A percentile compares a stretch with the other conserved stretches of the same genome.
phyloP scores from a whole-genome alignment of 2,329 filamentous ascomycete species.

The Sclerotinia nivalis region DNA sequence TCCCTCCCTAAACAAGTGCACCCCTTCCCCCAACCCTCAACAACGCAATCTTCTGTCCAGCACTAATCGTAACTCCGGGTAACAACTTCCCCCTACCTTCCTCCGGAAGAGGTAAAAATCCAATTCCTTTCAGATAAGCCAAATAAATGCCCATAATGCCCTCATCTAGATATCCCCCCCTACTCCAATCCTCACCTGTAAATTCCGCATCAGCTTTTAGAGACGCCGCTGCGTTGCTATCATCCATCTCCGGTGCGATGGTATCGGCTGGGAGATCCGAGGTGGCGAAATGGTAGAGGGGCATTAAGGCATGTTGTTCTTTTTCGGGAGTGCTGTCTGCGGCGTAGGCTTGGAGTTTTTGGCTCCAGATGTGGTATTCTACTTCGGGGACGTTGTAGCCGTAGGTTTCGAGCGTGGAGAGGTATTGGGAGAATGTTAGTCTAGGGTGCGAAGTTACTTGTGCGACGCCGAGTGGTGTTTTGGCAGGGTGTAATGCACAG shows the following conservation, averaged over 20 bases:
- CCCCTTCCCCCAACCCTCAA: conserved; percentile 34
- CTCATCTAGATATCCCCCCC: conserved; percentile 36
- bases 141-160: conserved; percentile 40
- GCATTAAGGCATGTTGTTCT: conserved; percentile 70
- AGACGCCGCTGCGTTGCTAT: conserved; percentile 63
- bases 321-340: conserved; percentile 49
- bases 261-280: conserved; percentile 67
- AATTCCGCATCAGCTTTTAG: conserved; percentile 59
- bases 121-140: conserved; percentile 38
- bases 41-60: conserved; percentile 32
- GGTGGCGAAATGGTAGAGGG: conserved; percentile 72
- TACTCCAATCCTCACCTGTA: conserved; percentile 36
- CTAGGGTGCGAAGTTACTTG: conserved; percentile 81
- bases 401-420: conserved; percentile 69
- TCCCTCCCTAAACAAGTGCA: conserved; percentile 26
- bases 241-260: conserved; percentile 69
- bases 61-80: conserved; percentile 24
- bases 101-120: conserved; percentile 35
- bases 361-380: conserved; percentile 68
- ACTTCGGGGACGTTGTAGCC: conserved; percentile 70
- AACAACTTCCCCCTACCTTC: conserved; percentile 37
- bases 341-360: conserved; percentile 59
- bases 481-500: conserved; percentile 45
- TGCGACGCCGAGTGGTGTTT: conserved; percentile 53
- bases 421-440: conserved; percentile 74